Base-by-base conservation (phyloP, 176 grass and related monocot species). In the Aegilops tauschii region DNA sequence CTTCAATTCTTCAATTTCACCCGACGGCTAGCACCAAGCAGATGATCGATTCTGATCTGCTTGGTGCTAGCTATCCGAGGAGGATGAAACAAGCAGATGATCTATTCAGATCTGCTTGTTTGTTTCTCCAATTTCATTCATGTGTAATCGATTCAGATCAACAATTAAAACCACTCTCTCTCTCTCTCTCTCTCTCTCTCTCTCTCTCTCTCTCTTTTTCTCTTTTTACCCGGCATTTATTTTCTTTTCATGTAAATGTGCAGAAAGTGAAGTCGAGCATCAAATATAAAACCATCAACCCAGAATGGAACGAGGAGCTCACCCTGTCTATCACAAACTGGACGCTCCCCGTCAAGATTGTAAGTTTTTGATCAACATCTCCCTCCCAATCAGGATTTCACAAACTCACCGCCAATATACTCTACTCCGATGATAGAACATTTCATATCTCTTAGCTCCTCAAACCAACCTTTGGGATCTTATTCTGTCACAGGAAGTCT, bases 221-320 rank as follows among this genome's bases (percentile, higher is more conserved):
- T 11, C 13, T 54, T 18, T 54, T 18, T 54, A 54, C 16, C 50
- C 16, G 50, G 1, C 14, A 25, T 44, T 58, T 66, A 0, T 83
- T 64, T 6, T 54, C 2, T 54, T 52, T 80, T 31, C 12, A 18
- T 84, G 42, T 63, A 45, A 56, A 50, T 77, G 45, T 35, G 47
- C 84, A 94, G 93, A 94, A 90, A 88, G 85, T 94, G 25, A 94
- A 92, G 79, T 90, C 90, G n/a, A 90, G 82, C 76, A 81, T 94
- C 49, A 92, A 86, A 86, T 87, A 94, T 8, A 45, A 83, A 35
- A 67, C 67, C 64, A 61, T 65, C 65, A 90, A 92, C 77, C 93
- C 93, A 44, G 93, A 90, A 92, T 94, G 93, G 93, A 92, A 94
- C 44, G 90, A 92, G 56, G 90, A 94, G 12, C 85, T 94, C 68